Evolutionary conservation across 1,284 basidiomycete species (phyloP).

Genomic region (Pisolithus thermaeus): DNA sequence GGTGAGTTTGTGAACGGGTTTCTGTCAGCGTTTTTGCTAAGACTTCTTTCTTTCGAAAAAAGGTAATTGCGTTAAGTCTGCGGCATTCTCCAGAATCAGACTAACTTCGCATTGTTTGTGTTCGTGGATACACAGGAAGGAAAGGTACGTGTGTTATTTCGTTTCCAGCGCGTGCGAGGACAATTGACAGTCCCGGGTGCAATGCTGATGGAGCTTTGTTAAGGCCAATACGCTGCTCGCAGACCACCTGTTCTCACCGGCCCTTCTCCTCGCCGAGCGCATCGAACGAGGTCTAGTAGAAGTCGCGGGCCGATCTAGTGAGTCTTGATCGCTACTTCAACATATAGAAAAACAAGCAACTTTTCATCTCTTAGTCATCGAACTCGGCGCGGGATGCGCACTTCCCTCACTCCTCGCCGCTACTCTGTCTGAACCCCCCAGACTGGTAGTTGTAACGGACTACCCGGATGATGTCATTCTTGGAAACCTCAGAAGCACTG

Average conservation of each 20-base stretch:
- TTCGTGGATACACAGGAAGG: conserved; percentile 39
- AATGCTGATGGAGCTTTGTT: conserved; percentile 3
- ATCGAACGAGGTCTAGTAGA: conserved; percentile 50
- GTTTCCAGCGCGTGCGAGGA: neutral
- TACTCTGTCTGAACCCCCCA: conserved; percentile 38
- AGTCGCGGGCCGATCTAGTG: conserved; percentile 15
- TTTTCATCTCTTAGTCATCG: conserved; percentile 41
- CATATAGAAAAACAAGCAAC: neutral
- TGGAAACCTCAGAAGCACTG: conserved; percentile 48
- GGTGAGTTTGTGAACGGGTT: conserved; percentile 28
- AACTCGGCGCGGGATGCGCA: conserved; percentile 62
- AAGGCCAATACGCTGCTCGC: conserved; percentile 67
- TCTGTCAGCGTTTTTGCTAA: no score
- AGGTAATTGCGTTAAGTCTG: neutral
- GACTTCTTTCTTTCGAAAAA: neutral
- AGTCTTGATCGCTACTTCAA: neutral
- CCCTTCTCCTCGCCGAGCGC: conserved; percentile 56
- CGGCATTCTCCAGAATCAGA: neutral
- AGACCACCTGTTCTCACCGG: conserved; percentile 67
- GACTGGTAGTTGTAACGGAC: conserved; percentile 55
- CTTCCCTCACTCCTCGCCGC: conserved; percentile 58
- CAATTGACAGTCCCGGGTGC: neutral
- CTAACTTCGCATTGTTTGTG: no score
- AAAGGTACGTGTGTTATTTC: conserved; percentile 35
- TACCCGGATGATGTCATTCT: conserved; percentile 61